Base-by-base conservation (phyloP, 2,329 filamentous ascomycete species). In the Hymenoscyphus linearis region DNA sequence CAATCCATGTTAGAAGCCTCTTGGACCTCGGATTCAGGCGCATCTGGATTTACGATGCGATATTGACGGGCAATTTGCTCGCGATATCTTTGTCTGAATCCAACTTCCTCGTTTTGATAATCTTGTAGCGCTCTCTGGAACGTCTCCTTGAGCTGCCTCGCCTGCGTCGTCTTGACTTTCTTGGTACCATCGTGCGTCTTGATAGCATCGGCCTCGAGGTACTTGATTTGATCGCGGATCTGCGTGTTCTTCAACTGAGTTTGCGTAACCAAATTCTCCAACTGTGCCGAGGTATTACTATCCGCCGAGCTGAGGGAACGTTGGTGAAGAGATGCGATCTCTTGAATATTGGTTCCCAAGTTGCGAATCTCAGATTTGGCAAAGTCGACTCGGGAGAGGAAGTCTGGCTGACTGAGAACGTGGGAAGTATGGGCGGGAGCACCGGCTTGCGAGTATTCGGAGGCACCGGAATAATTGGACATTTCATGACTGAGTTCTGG, bases 51-150 rank as follows among this genome's bases (percentile, higher is more conserved):
- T 67, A 91, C 89, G 71, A 93, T 92, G 60, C 85, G 82, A 75
- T 90, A 93, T 75, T 95, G 90, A 70, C 90, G 83, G 62, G 85
- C 85, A 72, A 93, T 91, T 74, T 91, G 88, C 65, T 92, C 88
- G 63, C 87, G 83, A 74, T 91, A 91, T 66, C 86, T 80, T 72
- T 84, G 80, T 71, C 84, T 82, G 78, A 91, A 93, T 53, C 82
- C 80, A 62, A 82, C 79, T 79, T 95, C 90, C 72, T 90, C 86
- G 67, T 82, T 78, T 71, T 88, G 81, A 74, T 90, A 92, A 68
- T 83, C 83, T 72, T 86, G 81, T 65, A 93, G 79, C 73, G 89
- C 86, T 65, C 82, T 82, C 77, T 87, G 85, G 76, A 93, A 93
- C 60, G 85, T 85, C 64, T 80, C 81, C 79, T 88, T 91, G 72